Base-by-base conservation (phyloP, 257 asterid genomes). In the Solanum sejunctum region DNA sequence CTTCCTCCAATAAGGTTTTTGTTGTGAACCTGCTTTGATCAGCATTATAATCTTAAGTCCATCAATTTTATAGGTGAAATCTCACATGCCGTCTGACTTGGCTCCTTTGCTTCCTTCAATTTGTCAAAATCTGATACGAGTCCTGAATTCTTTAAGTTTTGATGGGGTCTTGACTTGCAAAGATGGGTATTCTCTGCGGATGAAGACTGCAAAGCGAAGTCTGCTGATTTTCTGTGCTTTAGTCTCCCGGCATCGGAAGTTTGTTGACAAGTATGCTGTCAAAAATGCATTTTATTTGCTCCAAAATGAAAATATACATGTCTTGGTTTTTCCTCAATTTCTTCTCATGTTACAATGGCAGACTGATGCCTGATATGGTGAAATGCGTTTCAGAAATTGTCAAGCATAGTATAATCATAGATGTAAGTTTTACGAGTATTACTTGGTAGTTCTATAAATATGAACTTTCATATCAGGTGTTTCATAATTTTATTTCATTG, bases 51-150 rank as follows among this genome's bases (percentile, higher is more conserved):
- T 41, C 78, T 52, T 63, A 78, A 21, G 58, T 56, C 73, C 55
- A 32, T 51, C 45, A 11, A 78, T 84, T 83, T 85, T 71, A 81
- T 57, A 89, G 92, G 90, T 89, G 87, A 83, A 90, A 64, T 89
- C 92, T 71, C 92, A 89, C 83, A 84, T 89, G 92, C 90, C 92
- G 10, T 85, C 88, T 80, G 88, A 90, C 85, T 85, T 89, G 88
- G 88, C 86, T 85, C 89, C 90, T 72, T 41, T 78, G 43, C 88
- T 89, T 83, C 89, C 89, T 70, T 84, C 90, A 67, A 81, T 88
- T 84, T 89, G 90, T 83, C 82, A 79, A 18, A 89, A 89, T 86
- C 90, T 89, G 32, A 43, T 86, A 77, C 60, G 41, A 73, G 52
- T 89, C 80, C 85, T 89, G 85, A 88, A 54, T 89, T 89, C 88